Conservation (phyloP, 352 stramenopile genomes). For the Globisporangium radiosum region DNA sequence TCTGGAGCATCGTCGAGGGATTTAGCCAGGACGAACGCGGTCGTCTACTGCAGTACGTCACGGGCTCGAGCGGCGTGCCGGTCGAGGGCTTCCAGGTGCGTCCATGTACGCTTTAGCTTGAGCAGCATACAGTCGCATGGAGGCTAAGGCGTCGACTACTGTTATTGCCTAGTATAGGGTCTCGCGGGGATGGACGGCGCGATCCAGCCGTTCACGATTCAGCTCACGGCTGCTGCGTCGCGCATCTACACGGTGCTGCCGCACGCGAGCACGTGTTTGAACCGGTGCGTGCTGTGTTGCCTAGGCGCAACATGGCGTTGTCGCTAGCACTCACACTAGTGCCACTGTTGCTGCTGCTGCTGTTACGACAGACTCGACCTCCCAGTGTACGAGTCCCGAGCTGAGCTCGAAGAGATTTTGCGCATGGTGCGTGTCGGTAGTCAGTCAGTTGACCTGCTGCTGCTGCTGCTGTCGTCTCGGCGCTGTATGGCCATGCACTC, state of each 20-base stretch:
- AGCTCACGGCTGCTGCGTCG: slow-evolving; percentile 38
- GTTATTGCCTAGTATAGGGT: slow-evolving; percentile 15
- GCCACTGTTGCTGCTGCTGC: slow-evolving; percentile 1
- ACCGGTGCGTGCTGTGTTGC: slow-evolving; percentile 30
- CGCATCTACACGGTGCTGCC: slow-evolving; percentile 52
- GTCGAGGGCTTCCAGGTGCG: slow-evolving; percentile 71
- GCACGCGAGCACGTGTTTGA: slow-evolving; percentile 78
- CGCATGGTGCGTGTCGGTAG: slow-evolving; percentile 59
- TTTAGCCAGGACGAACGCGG: slow-evolving; percentile 56
- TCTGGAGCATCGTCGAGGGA: slow-evolving; percentile 67
- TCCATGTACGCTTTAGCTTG: background rate
- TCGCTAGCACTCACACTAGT: background rate
- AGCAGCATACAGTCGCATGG: background rate
- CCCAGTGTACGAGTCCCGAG: slow-evolving; percentile 72
- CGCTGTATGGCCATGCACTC: too few species aligned
- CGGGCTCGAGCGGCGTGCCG: slow-evolving; percentile 71
- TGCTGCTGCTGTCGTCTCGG: too few species aligned
- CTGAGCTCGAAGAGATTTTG: slow-evolving; percentile 91
- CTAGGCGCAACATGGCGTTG: too few species aligned
- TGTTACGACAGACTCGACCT: slow-evolving; percentile 50
- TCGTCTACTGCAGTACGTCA: slow-evolving; percentile 79
- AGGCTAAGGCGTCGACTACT: background rate
- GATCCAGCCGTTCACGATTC: slow-evolving; percentile 72
- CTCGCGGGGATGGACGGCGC: slow-evolving; percentile 72
- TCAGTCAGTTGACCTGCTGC: background rate